Evolutionary conservation across 2,329 filamentous ascomycete species (phyloP), one percentile per base, ranked within the genome.

Genomic region (Cytospora leucostoma): DNA sequence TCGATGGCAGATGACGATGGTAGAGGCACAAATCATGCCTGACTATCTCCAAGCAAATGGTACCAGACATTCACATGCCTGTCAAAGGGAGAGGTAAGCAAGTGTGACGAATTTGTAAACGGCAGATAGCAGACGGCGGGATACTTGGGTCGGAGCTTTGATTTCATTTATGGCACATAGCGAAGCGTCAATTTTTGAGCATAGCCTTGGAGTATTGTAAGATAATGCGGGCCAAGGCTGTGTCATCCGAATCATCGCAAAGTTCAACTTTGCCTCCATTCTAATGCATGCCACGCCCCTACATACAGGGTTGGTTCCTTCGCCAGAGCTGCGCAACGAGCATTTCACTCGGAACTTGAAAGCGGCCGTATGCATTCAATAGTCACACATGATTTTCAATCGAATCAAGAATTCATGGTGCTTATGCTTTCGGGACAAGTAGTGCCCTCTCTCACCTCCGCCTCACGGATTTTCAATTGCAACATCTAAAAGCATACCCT

Each of bases 401-500:
- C 40, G 40, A 47, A 15, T 13, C 40, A 15, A 47, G 40, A 15
- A 47, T 47, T 47, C 40, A 15, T 17, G 40, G 6, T 4, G 13
- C 7, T 12, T 21, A 52, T 32, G 5, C 12, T 17, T 52, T 15
- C 5, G 50, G 27, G 17, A 32, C 27, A 15, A 7, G 15, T 15
- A 44, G 17, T 7, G 15, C 15, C 5, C 38, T n/a, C 15, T 47
- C 13, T 3, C n/a, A 2, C 40, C 40, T 8, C 8, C 8, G 3
- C 40, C 17, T 44, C n/a, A 17, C 44, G 4, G 7, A 12, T 12
- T 13, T 33, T 47, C 21, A 17, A 60, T 7, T 7, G 47, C 17
- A 33, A n/a, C 17, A 11, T 27, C 38, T 54, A 60, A 27, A 60
- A 60, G 4, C 12, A 44, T 33, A 54, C 58, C 50, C 49, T 10